phyloP scores from a whole-genome alignment of 1,139 yeast species.

The Suhomyces wounanorum region DNA sequence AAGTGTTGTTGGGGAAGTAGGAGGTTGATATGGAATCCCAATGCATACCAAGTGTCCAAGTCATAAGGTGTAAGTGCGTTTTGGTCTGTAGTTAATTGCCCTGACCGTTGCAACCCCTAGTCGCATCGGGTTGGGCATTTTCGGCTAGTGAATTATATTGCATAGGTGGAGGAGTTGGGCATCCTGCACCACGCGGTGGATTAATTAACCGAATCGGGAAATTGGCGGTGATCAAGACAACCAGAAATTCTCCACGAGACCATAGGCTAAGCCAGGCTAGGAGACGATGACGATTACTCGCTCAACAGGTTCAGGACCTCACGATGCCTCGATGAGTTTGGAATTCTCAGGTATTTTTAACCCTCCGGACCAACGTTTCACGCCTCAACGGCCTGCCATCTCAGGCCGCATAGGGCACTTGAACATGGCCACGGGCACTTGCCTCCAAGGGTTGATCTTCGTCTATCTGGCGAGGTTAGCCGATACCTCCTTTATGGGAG shows the following conservation, averaged over 20 bases:
- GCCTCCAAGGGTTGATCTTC: not conserved
- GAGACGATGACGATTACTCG: not conserved
- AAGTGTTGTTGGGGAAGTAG: not conserved
- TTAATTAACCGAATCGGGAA: slow-evolving; percentile 3
- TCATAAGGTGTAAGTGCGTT: too few species aligned
- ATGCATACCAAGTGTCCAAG: not conserved
- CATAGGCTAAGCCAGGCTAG: not conserved
- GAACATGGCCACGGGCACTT: not conserved
- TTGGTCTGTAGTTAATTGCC: not conserved
- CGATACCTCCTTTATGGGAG: not conserved
- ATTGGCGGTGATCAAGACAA: not conserved
- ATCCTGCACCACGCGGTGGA: not conserved
- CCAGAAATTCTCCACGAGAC: not conserved
- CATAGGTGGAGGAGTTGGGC: not conserved
- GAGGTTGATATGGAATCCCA: not conserved
- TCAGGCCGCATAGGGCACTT: not conserved
- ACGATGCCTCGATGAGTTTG: not conserved
- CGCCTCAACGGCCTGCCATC: not conserved
- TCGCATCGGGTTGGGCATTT: not conserved
- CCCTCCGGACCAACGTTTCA: not conserved
- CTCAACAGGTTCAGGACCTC: not conserved
- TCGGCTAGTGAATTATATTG: not conserved
- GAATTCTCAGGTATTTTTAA: not conserved
- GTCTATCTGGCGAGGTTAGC: not conserved
- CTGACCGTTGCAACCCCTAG: not conserved